These are phyloP conservation scores for Discostella stelligeroides DNA, from an alignment of 108 stramenopile genomes.

Conservation along the genomic window DNA sequence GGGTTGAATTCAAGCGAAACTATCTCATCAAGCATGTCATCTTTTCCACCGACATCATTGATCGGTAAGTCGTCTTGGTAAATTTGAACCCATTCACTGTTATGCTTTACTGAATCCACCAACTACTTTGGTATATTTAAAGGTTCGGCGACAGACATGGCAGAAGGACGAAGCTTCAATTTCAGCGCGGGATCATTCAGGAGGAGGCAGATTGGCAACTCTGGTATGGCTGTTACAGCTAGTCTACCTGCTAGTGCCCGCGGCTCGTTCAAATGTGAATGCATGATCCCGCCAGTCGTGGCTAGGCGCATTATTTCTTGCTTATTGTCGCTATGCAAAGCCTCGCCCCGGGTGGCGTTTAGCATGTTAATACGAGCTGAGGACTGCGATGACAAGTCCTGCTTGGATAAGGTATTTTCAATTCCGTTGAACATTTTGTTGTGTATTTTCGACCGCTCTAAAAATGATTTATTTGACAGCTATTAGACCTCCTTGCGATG, in stretches of 20 bases:
- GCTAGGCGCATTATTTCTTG: conserved; percentile 74
- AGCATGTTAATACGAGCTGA: conserved; percentile 46
- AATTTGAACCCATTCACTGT: too few species aligned
- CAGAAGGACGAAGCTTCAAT: conserved; percentile 39
- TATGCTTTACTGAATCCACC: too few species aligned
- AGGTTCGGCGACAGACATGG: conserved; percentile 65
- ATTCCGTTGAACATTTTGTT: too few species aligned
- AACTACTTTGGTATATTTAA: too few species aligned
- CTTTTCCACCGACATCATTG: conserved; percentile 69
- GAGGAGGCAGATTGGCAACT: conserved; percentile 53
- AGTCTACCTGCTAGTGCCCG: conserved; percentile 71
- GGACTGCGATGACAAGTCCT: conserved; percentile 31
- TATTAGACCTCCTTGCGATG: conserved; percentile 73
- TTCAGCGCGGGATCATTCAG: conserved; percentile 33
- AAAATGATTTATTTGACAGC: conserved; percentile 51
- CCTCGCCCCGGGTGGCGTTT: conserved; percentile 63
- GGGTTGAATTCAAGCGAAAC: conserved; percentile 28
- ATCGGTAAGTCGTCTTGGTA: conserved; percentile 34
- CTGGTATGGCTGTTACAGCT: conserved; percentile 70
- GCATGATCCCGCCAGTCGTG: conserved; percentile 73
- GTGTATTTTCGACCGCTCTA: too few species aligned
- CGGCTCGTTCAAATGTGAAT: conserved; percentile 39
- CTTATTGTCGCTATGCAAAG: conserved; percentile 59
- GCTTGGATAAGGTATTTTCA: conserved; percentile 43
- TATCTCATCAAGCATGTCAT: conserved; percentile 28